Percentiles rank a stretch among this genome's conserved stretches.
Conservation (phyloP, 2,329 filamentous ascomycete genomes). For the Rachicladosporium sp. region DNA sequence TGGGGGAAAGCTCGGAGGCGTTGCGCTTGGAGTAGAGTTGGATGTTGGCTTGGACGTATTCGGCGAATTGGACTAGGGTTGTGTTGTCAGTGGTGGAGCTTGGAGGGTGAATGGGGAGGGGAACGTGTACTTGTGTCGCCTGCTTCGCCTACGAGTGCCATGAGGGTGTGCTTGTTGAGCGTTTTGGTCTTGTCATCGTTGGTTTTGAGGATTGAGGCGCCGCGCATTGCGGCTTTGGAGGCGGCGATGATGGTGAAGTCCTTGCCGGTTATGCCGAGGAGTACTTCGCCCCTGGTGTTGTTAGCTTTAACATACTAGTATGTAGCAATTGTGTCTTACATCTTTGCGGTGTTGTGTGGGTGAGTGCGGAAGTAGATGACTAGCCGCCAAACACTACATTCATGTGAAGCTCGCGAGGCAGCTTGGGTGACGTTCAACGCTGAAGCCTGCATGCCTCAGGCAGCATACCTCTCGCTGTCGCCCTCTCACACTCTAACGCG, state of each 20-base stretch:
- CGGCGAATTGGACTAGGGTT: conserved; percentile 81
- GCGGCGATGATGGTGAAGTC: conserved; percentile 97
- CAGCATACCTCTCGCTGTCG: too few relatives aligned
- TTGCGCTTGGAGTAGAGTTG: conserved; percentile 99
- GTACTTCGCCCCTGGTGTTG: conserved; percentile 53
- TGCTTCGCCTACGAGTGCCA: conserved; percentile 92
- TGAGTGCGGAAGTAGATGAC: background rate
- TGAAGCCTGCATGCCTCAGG: too few relatives aligned
- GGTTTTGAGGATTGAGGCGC: conserved; percentile 88
- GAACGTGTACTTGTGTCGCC: conserved; percentile 68
- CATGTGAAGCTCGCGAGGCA: too few relatives aligned
- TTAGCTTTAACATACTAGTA: background rate
- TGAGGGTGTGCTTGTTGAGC: conserved; percentile 85
- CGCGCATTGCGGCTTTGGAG: conserved; percentile 96
- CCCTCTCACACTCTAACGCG: too few relatives aligned
- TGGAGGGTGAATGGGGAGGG: too few relatives aligned
- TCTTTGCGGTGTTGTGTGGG: conserved; percentile 3
- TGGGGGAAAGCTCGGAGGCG: conserved; percentile 78
- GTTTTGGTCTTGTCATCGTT: conserved; percentile 90
- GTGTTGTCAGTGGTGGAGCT: too few relatives aligned
- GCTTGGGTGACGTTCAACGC: too few relatives aligned
- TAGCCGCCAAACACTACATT: too few relatives aligned
- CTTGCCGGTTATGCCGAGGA: conserved; percentile 96
- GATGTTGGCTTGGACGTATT: conserved; percentile 97
- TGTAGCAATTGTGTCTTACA: conserved; percentile 1